These are phyloP conservation scores for Boletus speciosus DNA, from an alignment of 768 basidiomycete species.

Conservation along the genomic window DNA sequence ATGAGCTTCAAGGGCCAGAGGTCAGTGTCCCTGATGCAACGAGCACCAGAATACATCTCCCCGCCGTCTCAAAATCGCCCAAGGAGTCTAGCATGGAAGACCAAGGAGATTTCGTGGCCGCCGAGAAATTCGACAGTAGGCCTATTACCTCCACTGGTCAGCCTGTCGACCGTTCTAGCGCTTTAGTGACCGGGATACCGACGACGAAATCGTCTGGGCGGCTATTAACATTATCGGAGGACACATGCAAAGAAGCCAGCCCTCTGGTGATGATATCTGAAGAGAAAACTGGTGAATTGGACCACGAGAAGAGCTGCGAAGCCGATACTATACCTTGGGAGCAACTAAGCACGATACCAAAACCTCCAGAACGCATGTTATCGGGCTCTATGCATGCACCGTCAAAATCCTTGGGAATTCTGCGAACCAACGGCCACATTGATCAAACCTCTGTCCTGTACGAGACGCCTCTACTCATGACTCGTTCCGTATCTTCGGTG, in stretches of 20 bases:
- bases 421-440: background rate
- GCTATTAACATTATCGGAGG: background rate
- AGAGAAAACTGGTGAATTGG: background rate
- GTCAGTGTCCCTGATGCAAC: background rate
- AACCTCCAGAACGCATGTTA: slow-evolving; percentile 2
- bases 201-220: background rate
- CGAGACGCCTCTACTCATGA: background rate
- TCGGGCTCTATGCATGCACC: slow-evolving; percentile 18
- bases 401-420: background rate
- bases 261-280: background rate
- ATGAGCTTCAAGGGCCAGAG: background rate
- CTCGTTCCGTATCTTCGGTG: background rate
- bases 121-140: background rate
- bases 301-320: background rate
- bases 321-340: background rate
- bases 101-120: background rate
- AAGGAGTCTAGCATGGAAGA: background rate
- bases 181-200: background rate
- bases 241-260: background rate
- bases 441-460: background rate
- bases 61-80: background rate
- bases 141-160: background rate
- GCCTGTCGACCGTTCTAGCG: background rate
- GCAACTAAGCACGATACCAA: background rate
- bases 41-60: background rate